A percentile compares a stretch with the other conserved stretches of the same genome.
These are phyloP conservation scores for Acorus gramineus DNA, from an alignment of 106 monocot species.

Conservation along the genomic window DNA sequence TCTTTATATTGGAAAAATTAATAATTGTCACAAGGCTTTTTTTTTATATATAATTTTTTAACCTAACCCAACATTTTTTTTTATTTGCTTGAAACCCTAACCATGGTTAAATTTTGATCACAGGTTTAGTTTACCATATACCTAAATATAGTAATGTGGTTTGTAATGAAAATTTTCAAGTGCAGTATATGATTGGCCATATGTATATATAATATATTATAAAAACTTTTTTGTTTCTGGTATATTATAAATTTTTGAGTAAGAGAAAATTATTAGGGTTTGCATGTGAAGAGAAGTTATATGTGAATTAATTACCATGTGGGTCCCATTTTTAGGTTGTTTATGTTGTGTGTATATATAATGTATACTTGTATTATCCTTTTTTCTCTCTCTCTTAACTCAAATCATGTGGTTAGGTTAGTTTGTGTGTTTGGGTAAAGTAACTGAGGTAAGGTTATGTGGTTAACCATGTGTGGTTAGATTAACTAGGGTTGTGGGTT, in stretches of 20 bases:
- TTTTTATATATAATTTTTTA: constrained; percentile 17
- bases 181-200: background rate
- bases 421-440: too few relatives aligned
- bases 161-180: background rate
- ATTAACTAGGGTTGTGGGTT: constrained; percentile 9
- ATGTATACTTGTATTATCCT: too few relatives aligned
- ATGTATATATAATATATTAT: too few relatives aligned
- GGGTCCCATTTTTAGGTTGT: background rate
- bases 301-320: background rate
- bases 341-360: too few relatives aligned
- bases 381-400: too few relatives aligned
- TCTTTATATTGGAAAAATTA: constrained; percentile 1
- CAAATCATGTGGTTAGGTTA: too few relatives aligned
- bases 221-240: too few relatives aligned
- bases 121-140: constrained; percentile 18
- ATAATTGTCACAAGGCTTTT: constrained; percentile 17
- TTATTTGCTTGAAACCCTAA: constrained; percentile 11
- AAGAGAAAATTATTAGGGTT: too few relatives aligned
- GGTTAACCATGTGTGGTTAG: constrained; percentile 4
- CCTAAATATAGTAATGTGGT: too few relatives aligned
- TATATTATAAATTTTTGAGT: too few relatives aligned
- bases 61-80: constrained; percentile 11
- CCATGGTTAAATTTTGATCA: constrained; percentile 33
- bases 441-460: background rate
- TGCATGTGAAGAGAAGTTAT: too few relatives aligned